phyloP scores from a whole-genome alignment of 108 stramenopile genomes.

The Cyclotella kingstonii region DNA sequence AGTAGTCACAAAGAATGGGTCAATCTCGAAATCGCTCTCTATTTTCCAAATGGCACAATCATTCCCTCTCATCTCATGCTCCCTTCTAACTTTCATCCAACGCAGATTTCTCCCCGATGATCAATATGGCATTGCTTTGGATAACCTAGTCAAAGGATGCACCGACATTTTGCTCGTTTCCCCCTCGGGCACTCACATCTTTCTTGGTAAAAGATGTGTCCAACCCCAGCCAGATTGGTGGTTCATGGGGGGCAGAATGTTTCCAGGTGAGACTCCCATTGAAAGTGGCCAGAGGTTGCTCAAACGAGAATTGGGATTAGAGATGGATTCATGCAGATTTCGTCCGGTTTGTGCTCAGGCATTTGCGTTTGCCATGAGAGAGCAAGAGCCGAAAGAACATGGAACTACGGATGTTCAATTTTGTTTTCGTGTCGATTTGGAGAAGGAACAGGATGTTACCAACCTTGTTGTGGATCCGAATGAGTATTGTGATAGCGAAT shows the following conservation, averaged over 20 bases:
- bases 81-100: not conserved
- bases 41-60: not conserved
- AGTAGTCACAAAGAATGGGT: not conserved
- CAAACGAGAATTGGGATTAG: slow-evolving; percentile 34
- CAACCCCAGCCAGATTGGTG: slow-evolving; percentile 60
- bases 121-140: slow-evolving; percentile 52
- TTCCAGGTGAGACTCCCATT: slow-evolving; percentile 50
- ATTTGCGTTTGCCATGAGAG: slow-evolving; percentile 49
- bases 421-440: slow-evolving; percentile 30
- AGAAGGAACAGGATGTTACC: slow-evolving; percentile 26
- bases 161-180: slow-evolving; percentile 40
- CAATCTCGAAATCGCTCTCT: not conserved
- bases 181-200: slow-evolving; percentile 28
- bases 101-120: slow-evolving; percentile 50
- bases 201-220: slow-evolving; percentile 40
- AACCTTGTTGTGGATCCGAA: slow-evolving; percentile 29
- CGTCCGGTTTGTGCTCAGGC: slow-evolving; percentile 35
- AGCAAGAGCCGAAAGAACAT: slow-evolving; percentile 41
- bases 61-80: too few species aligned
- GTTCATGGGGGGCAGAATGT: slow-evolving; percentile 51
- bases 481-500: slow-evolving; percentile 43
- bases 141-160: slow-evolving; percentile 57
- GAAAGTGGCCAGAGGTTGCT: slow-evolving; percentile 32
- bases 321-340: slow-evolving; percentile 22
- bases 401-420: slow-evolving; percentile 47